Conservation (phyloP, 2,329 filamentous ascomycete genomes). For the Fusarium sarcochroum region DNA sequence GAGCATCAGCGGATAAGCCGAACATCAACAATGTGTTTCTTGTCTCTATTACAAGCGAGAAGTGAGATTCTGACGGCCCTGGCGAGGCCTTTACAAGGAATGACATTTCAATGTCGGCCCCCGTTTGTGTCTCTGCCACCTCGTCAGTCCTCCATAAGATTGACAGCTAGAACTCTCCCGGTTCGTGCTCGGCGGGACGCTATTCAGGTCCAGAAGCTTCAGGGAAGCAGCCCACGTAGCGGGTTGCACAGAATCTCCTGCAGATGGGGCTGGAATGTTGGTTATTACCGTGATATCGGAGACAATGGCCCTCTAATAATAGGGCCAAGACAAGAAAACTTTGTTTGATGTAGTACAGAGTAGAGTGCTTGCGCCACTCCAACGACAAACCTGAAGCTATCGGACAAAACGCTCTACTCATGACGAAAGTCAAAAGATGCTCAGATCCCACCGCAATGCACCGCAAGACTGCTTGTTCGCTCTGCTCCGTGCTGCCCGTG, state of each 20-base stretch:
- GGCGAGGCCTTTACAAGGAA: slow-evolving; percentile 15
- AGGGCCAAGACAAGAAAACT: slow-evolving; percentile 19
- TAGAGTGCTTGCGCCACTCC: slow-evolving; percentile 5
- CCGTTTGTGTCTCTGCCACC: slow-evolving; percentile 15
- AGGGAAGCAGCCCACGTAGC: slow-evolving; percentile 24
- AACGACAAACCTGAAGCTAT: slow-evolving; percentile 24
- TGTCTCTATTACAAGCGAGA: slow-evolving; percentile 28
- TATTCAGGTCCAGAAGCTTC: slow-evolving; percentile 30
- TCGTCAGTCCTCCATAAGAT: slow-evolving; percentile 17
- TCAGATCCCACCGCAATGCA: background rate
- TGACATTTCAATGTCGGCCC: slow-evolving; percentile 13
- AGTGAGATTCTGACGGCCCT: slow-evolving; percentile 3
- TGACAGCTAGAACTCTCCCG: background rate
- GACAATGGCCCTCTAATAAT: slow-evolving; percentile 9
- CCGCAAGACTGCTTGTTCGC: background rate
- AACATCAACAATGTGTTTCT: slow-evolving; percentile 38
- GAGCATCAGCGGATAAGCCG: slow-evolving; percentile 8
- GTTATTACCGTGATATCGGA: slow-evolving; percentile 30
- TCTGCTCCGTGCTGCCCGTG: slow-evolving; percentile 22
- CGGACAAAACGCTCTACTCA: background rate
- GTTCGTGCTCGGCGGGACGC: slow-evolving; percentile 3
- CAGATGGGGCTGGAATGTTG: slow-evolving; percentile 30
- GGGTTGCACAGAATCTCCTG: slow-evolving; percentile 16
- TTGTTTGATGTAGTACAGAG: slow-evolving; percentile 1
- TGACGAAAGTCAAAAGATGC: slow-evolving; percentile 12